Base-by-base conservation (phyloP, 768 basidiomycete species). In the Boletus barrowsii region DNA sequence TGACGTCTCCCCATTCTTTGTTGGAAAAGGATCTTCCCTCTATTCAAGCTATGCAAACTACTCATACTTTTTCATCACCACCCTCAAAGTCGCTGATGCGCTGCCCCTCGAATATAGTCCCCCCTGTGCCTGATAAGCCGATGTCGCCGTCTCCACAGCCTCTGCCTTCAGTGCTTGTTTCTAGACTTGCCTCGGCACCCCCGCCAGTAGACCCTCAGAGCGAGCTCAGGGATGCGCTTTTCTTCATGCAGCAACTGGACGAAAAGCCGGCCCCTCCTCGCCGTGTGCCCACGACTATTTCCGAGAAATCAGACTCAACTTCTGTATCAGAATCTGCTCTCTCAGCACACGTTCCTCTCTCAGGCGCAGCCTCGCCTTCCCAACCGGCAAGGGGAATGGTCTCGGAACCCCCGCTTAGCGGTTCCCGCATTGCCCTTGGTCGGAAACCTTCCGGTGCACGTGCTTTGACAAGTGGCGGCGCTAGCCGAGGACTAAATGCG, bases 371-470 rank as follows among this genome's bases (percentile, higher is more conserved):
- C 57, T 66, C 55, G 20, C 65, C 55, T 45, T 61, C 63, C 40
- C 64, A 55, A 42, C 56, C 48, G 36, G 51, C 54, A 51, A 61
- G 60, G 43, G 67, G 63, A n/a, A 39, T 56, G 36, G 62, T 72
- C 59, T 67, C 57, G 59, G 62, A 76, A 61, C 53, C 63, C 49
- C 62, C 68, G 70, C 55, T 73, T 77, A 62, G 72, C 69, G 64
- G 75, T 62, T 49, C 65, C 76, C 64, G 67, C 55, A 42, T 65
- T 46, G 59, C 58, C 17, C 48, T 72, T 44, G 84, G 85, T 72
- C 84, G 87, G 71, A 89, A 87, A 64, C 89, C 89, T 20, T 86
- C 87, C 32, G 89, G 89, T 46, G 89, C 89, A 84, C 89, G 89
- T 84, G 89, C 86, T 45, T 81, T 76, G 53, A 55, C 61, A 5